Evolutionary conservation across 352 stramenopile genomes (phyloP), one percentile per base, ranked within the genome.

Genomic region (Thalassiosira oceanica): DNA sequence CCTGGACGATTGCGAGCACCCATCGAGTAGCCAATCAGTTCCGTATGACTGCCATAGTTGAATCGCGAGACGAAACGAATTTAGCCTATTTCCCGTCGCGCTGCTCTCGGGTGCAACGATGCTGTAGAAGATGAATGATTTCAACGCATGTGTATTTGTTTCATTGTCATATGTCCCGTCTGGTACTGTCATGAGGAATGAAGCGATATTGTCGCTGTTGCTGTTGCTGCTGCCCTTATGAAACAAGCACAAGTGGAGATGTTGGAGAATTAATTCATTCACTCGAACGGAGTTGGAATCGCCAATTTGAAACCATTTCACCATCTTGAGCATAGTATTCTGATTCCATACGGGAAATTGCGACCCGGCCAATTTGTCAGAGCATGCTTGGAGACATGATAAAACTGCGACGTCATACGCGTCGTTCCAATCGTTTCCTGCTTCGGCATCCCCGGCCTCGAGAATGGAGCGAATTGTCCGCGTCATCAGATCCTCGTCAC

Each of bases 91-190:
- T 43, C 6, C 11, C 23, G 8, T 48, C 20, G 29, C 26, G 18
- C 10, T 35, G 50, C 71, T 55, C 10, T 45, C 36, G 28, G 62
- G 43, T 33, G 61, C 37, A 5, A 77, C 26, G n/a, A 77, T 15
- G 8, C 66, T 58, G 27, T 77, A 70, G 23, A 77, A 71, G 8
- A 71, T 2, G 29, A 77, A 77, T 28, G 66, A 77, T 26, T 54
- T 36, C 4, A 77, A 63, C 18, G 57, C 44, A 33, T 39, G 10
- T 20, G 42, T 26, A 39, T 53, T 23, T 8, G 56, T 43, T 16
- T 10, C 21, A 31, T 26, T 33, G 13, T 55, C n/a, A 1, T 46
- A 28, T 16, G 2, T 31, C 15, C 36, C 51, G 31, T 15, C n/a
- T 37, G 7, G 0, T 15, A 36, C 15, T n/a, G n/a, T n/a, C n/a